Base-by-base conservation (phyloP, 2,329 filamentous ascomycete species). In the Fusarium humuli region DNA sequence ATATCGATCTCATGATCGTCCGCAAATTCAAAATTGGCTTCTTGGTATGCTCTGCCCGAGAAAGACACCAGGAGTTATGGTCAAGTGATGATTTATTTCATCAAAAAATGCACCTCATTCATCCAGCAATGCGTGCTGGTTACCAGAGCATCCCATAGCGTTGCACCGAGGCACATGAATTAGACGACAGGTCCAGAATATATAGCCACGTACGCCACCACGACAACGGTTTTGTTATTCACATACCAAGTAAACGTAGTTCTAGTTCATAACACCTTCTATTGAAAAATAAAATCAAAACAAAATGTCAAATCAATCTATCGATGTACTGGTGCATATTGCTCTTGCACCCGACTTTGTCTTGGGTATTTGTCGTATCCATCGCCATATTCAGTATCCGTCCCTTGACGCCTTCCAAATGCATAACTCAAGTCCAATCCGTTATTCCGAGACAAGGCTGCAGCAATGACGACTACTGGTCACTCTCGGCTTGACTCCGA, bases 311-410 rank as follows among this genome's bases (percentile, higher is more conserved):
- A 48, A 45, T 40, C 55, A 42, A 29, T 44, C 18, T 47, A 41
- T 40, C 50, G 41, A 29, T 45, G 9, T 29, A 49, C 32, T 54
- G 49, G 20, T 12, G 40, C 25, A 37, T 74, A 32, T 58, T 56
- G 41, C 54, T 49, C 60, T 60, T 40, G 44, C 48, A 22, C 58
- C 25, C 42, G 54, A 59, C 47, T 57, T 61, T 46, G 44, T 55
- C 49, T 54, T 63, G 67, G 69, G 73, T 73, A 75, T 75, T 69
- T 61, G 47, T 65, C 44, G 23, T 56, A n/a, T 65, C 45, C 63
- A 22, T 32, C 61, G 10, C 49, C 40, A 29, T 40, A 54, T 32
- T 42, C 57, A 55, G 47, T 57, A 61, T 68, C 52, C 27, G 66
- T 56, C 58, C 69, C 50, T 67, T 70, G 45, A 73, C 73, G 73